Evolutionary conservation across 1,284 basidiomycete genomes (phyloP), one percentile per base, ranked within the genome.

Genomic region (Leccinum pachyderme): DNA sequence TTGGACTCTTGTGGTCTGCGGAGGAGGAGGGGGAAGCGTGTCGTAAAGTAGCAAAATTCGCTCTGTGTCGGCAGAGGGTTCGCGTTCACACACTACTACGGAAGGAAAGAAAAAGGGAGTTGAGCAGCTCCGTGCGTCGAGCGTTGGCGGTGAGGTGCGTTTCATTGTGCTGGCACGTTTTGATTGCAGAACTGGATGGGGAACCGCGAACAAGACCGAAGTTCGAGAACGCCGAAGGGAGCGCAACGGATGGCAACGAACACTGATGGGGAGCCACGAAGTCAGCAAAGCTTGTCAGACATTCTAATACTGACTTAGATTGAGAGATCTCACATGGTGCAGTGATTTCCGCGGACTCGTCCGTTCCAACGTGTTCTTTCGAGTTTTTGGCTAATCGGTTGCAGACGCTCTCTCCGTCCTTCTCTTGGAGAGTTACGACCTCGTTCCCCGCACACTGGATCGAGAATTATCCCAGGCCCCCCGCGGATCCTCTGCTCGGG

Each of bases 301-400:
- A 18, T 18, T 18, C 18, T 18, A 18, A 18, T 18, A 18, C 18
- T 18, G 18, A 18, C 18, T 18, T 18, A 18, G 18, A 18, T 18
- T 18, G 18, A 18, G 41, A 52, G 67, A 68, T 72, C 66, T 63
- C 62, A 52, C 57, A 32, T 56, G 51, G 58, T 27, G 44, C 49
- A 49, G 62, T 63, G 66, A 66, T 71, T 68, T 66, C 66, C 66
- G 66, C 66, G 66, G 66, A 68, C 49, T 12, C 43, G 55, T 65
- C 5, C 37, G 24, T 57, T 41, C 47, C 52, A 65, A 57, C 62
- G 60, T 60, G 66, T 71, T 59, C 49, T 48, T 66, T 56, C 56
- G 53, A 66, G 64, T 29, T 54, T 55, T 46, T 56, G 59, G 35
- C 56, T 65, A 59, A 60, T 69, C 65, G 57, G 56, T 65, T 58